Conservation (phyloP, 23 red algal species). For the Agarophyton chilense region DNA sequence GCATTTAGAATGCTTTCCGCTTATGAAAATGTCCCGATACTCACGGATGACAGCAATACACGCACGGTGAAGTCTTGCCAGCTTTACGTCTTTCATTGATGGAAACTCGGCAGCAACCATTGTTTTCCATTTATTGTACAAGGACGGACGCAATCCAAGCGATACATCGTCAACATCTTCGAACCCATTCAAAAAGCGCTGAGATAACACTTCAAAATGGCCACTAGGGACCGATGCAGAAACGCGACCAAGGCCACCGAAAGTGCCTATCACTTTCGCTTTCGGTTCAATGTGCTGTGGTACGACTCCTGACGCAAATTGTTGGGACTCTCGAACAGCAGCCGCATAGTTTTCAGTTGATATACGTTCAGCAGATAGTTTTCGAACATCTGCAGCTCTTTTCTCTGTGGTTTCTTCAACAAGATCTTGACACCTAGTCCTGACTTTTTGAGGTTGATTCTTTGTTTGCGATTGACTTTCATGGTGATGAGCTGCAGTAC, state of each 20-base stretch:
- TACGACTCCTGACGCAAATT: slow-evolving; percentile 35
- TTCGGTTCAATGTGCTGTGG: slow-evolving; percentile 6
- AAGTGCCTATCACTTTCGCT: not conserved
- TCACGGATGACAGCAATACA: slow-evolving; percentile 30
- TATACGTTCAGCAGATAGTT: not conserved
- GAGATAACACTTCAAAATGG: not conserved
- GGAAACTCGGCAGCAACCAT: not conserved
- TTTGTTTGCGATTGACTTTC: not conserved
- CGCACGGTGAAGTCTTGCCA: not conserved
- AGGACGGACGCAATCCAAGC: slow-evolving; percentile 30
- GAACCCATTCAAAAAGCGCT: not conserved
- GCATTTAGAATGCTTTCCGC: not conserved
- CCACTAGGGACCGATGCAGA: not conserved
- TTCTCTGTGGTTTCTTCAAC: not conserved
- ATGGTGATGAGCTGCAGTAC: not conserved
- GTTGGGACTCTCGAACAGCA: slow-evolving; percentile 26
- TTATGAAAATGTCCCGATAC: slow-evolving; percentile 45
- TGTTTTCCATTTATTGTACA: slow-evolving; percentile 6
- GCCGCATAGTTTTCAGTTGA: slow-evolving; percentile 36
- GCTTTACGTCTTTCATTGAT: not conserved
- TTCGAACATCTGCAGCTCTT: not conserved
- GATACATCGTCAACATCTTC: not conserved
- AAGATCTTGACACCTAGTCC: not conserved
- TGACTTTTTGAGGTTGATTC: not conserved
- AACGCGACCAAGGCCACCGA: slow-evolving; percentile 20